Percentiles rank a stretch among this genome's conserved stretches.
Evolutionary conservation across 1,284 basidiomycete genomes (phyloP).

Genomic region (Cryptococcus depauperatus): DNA sequence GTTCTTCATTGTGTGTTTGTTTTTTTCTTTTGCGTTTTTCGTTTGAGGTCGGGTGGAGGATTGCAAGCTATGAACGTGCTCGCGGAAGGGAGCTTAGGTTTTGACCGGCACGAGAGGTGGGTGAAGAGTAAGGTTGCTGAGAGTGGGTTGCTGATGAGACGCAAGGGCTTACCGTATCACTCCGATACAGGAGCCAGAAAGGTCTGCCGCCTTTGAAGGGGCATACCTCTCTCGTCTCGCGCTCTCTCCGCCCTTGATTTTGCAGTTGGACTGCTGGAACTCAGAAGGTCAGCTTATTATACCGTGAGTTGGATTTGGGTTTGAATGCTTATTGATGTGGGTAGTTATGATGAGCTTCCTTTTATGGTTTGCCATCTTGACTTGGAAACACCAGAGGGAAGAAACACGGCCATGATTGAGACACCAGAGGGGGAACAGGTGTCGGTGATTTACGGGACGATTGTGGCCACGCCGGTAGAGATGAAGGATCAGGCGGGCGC

Average conservation of each 20-base stretch:
- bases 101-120: too few species aligned
- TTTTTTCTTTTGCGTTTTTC: too few species aligned
- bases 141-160: too few species aligned
- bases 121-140: too few species aligned
- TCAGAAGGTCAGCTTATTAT: conserved; percentile 36
- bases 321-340: background rate
- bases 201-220: conserved; percentile 67
- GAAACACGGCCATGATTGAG: conserved; percentile 27
- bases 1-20: too few species aligned
- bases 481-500: conserved; percentile 68
- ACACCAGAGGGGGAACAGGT: conserved; percentile 20
- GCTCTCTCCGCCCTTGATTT: conserved; percentile 68
- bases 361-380: conserved; percentile 74
- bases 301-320: conserved; percentile 38
- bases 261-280: conserved; percentile 65
- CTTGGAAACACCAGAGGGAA: conserved; percentile 43
- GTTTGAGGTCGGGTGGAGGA: too few species aligned
- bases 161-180: conserved; percentile 39
- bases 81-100: too few species aligned
- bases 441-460: conserved; percentile 65
- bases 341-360: conserved; percentile 64
- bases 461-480: conserved; percentile 69
- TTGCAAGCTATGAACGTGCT: too few species aligned
- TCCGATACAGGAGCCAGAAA: conserved; percentile 64
- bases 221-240: conserved; percentile 68